A percentile compares a stretch with the other conserved stretches of the same genome.
Conservation (phyloP, 192 early-diverging fungal species). For the Phycomyces nitens region DNA sequence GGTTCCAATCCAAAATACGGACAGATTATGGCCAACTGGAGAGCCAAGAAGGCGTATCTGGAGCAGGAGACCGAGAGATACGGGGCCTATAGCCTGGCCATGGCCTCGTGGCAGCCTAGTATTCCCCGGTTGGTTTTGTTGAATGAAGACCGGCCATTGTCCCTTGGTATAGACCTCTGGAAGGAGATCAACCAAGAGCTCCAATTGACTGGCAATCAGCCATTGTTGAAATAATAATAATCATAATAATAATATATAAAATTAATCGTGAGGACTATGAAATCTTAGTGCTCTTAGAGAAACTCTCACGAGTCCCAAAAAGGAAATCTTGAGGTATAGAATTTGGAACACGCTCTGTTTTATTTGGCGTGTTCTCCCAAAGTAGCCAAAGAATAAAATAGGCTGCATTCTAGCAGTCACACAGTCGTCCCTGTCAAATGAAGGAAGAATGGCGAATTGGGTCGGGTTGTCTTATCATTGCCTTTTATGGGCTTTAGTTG, state of each 20-base stretch:
- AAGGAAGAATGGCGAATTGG: slow-evolving; percentile 1
- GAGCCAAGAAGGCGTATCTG: not conserved
- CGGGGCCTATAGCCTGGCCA: not conserved
- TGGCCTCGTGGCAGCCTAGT: not conserved
- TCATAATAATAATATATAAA: not conserved
- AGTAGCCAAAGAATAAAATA: too few species aligned
- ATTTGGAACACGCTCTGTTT: too few species aligned
- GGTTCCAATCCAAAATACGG: not conserved
- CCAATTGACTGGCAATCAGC: not conserved
- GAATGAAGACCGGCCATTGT: not conserved
- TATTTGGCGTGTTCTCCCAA: too few species aligned
- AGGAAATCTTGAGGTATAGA: too few species aligned
- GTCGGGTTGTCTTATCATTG: slow-evolving; percentile 11
- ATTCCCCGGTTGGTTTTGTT: not conserved
- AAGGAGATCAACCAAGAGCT: not conserved
- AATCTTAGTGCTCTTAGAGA: too few species aligned
- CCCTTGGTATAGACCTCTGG: not conserved
- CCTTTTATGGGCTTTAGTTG: slow-evolving; percentile 5
- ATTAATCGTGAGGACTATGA: not conserved
- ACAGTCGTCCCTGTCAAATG: slow-evolving; percentile 16
- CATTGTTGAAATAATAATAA: not conserved
- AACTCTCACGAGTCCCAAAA: too few species aligned
- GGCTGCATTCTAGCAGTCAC: not conserved
- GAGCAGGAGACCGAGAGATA: not conserved
- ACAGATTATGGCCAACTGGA: not conserved